Conservation (phyloP, 1,139 yeast species). For the Geotrichum fermentans region DNA sequence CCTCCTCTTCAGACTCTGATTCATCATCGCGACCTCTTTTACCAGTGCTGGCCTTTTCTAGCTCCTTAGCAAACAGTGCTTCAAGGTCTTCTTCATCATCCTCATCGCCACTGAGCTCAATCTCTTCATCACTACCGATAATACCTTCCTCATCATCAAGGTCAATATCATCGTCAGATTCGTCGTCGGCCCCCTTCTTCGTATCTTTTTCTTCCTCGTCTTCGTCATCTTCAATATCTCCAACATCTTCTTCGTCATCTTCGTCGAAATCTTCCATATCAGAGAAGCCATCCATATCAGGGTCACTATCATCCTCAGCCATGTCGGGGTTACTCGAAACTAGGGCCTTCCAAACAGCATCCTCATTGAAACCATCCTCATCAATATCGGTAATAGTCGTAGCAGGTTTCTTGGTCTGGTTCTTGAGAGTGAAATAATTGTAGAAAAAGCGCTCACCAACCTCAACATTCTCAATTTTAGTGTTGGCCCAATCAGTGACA, state of each 20-base stretch:
- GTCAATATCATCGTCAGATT: slow-evolving; percentile 27
- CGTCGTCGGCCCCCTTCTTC: slow-evolving; percentile 23
- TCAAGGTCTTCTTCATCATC: slow-evolving; percentile 26
- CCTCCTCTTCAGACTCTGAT: slow-evolving; percentile 32
- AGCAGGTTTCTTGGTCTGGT: slow-evolving; percentile 40
- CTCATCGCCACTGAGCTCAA: slow-evolving; percentile 17
- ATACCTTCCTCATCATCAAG: slow-evolving; percentile 24
- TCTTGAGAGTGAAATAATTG: slow-evolving; percentile 72
- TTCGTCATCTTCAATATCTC: slow-evolving; percentile 35
- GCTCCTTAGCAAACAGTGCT: slow-evolving; percentile 20
- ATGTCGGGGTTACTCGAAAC: slow-evolving; percentile 81
- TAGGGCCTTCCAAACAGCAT: slow-evolving; percentile 81
- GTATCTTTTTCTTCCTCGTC: slow-evolving; percentile 30
- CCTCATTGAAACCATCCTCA: slow-evolving; percentile 39
- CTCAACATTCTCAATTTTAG: slow-evolving; percentile 58
- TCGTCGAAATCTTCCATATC: slow-evolving; percentile 44
- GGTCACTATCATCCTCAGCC: slow-evolving; percentile 38
- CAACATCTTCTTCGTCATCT: slow-evolving; percentile 33
- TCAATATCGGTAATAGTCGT: slow-evolving; percentile 25
- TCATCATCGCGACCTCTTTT: slow-evolving; percentile 18
- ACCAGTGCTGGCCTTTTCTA: slow-evolving; percentile 17
- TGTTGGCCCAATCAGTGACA: slow-evolving; percentile 74
- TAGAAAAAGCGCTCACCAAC: slow-evolving; percentile 90
- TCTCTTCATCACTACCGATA: slow-evolving; percentile 18
- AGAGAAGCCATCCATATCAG: slow-evolving; percentile 26